Evolutionary conservation across 768 basidiomycete species (phyloP), one percentile per base, ranked within the genome.

Genomic region (Pholiota conissans): DNA sequence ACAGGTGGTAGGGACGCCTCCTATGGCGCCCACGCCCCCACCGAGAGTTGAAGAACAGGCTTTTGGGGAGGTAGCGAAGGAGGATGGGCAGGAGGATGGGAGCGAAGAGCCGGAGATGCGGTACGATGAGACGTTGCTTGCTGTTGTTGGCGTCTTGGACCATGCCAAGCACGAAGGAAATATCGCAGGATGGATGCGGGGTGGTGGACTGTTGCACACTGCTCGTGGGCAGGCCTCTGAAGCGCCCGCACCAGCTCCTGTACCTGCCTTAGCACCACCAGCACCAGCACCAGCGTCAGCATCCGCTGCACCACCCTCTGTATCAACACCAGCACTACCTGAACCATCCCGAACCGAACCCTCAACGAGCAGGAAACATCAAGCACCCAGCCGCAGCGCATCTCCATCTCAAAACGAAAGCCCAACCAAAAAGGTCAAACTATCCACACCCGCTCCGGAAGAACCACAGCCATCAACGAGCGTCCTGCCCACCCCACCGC

Each of bases 111-210:
- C 34, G 5, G 45, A 39, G 54, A 52, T 65, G 45, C 59, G 49
- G 9, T 77, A 75, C 61, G 89, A 90, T 67, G 71, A 74, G 47
- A 86, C 79, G 0, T 74, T 89, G 11, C 77, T 91, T 1, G 87
- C 86, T 0, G 79, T 90, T 10, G 72, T 90, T 13, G 90, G 90
- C 7, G 74, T 91, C 13, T 70, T 91, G 22, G 86, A 89, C 47
- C 74, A 71, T 13, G 60, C 86, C 13, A 86, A 84, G 67, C 52
- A 63, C 48, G 82, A 90, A 70, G 76, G 71, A 55, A 90, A 87
- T 61, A 80, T 91, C 22, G 84, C 87, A 0, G 82, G 78, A 18
- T 91, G 90, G 90, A 76, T 90, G 55, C 76, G 79, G 16, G 63
- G 66, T 27, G 86, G 87, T 1, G 86, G 86, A 0, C 69, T 88